Conservation (phyloP, 2,329 filamentous ascomycete genomes). For the Fusarium pseudoanthophilum region DNA sequence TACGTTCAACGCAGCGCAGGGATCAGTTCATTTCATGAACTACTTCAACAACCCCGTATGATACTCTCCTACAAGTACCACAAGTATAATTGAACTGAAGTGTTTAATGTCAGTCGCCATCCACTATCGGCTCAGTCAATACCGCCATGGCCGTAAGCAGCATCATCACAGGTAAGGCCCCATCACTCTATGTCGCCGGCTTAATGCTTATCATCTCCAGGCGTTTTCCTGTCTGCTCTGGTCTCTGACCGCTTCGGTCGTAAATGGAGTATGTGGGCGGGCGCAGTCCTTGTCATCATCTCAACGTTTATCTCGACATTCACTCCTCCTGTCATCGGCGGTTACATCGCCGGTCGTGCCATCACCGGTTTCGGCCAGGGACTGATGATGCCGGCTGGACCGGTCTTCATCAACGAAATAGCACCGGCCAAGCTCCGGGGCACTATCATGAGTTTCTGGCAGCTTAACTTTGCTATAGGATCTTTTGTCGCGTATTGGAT, state of each 20-base stretch:
- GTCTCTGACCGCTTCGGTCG: slow-evolving; percentile 6
- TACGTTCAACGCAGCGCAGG: slow-evolving; percentile 5
- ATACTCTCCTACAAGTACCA: background rate
- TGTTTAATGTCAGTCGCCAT: background rate
- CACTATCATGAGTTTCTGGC: slow-evolving; percentile 74
- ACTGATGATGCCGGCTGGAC: slow-evolving; percentile 72
- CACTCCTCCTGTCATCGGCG: slow-evolving; percentile 56
- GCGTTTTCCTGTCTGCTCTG: background rate
- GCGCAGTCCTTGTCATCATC: background rate
- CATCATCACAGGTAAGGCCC: background rate
- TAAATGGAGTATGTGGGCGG: slow-evolving; percentile 7
- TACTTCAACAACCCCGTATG: slow-evolving; percentile 10
- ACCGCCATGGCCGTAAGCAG: background rate
- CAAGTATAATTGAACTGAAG: background rate
- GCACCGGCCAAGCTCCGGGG: slow-evolving; percentile 71
- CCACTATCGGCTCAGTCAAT: slow-evolving; percentile 1
- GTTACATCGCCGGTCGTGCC: slow-evolving; percentile 74
- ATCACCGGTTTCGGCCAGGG: slow-evolving; percentile 76
- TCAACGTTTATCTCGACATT: slow-evolving; percentile 6
- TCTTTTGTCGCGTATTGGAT: slow-evolving; percentile 63
- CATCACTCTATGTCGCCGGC: background rate
- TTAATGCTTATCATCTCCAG: background rate
- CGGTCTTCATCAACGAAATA: slow-evolving; percentile 76
- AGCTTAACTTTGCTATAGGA: slow-evolving; percentile 70
- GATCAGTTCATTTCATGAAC: slow-evolving; percentile 15